Conservation (phyloP, 805 yeast species). For the Yamadazyma nakazawae region DNA sequence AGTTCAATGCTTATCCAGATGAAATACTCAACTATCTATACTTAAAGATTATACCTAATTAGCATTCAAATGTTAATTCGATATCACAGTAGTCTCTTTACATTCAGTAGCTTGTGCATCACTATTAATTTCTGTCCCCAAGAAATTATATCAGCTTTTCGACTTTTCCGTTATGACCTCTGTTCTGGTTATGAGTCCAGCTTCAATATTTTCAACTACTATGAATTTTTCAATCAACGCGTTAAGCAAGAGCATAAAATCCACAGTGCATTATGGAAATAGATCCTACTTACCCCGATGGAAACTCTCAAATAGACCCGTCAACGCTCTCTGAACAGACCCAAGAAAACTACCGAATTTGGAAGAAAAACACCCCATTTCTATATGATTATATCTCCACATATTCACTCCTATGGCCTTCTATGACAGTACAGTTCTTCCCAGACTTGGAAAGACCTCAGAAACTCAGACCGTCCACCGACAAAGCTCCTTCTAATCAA, state of each 20-base stretch:
- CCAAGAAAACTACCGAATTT: slow-evolving; percentile 34
- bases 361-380: slow-evolving; percentile 44
- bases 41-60: no score
- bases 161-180: neutral
- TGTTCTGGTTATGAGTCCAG: neutral
- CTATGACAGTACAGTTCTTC: slow-evolving; percentile 39
- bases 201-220: neutral
- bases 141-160: no score
- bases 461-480: neutral
- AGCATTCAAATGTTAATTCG: no score
- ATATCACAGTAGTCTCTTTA: no score
- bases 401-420: slow-evolving; percentile 43
- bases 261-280: neutral
- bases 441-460: slow-evolving; percentile 31
- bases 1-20: no score
- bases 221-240: neutral
- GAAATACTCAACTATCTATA: no score
- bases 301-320: neutral
- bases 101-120: no score
- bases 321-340: slow-evolving; percentile 24
- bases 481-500: neutral
- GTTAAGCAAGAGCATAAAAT: neutral
- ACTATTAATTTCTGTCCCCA: no score
- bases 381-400: slow-evolving; percentile 42
- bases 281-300: neutral